Base-by-base conservation (phyloP, 1,139 yeast species). In the Pichia sp. region DNA sequence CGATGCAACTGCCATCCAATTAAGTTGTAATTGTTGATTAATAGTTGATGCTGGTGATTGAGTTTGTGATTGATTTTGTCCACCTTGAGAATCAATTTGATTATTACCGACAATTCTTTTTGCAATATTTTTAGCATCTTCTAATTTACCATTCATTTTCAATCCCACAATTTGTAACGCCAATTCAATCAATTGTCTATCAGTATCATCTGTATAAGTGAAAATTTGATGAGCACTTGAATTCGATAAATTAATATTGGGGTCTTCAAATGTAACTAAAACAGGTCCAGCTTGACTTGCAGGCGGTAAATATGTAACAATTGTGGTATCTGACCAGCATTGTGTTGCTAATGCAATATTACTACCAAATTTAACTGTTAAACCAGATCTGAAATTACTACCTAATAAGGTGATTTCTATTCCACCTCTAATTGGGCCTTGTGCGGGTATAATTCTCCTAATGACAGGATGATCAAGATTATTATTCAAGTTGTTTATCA, bases 391-490 rank as follows among this genome's bases (percentile, higher is more conserved):
- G 72, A 92, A 90, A 54, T 89, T 87, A 49, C 81, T 76, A 3
- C 98, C 98, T 41, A 92, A 71, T 43, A 92, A 70, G 0, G 97
- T 92, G 7, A 92, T 87, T 63, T 92, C 98, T 40, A 89, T 85
- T 42, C 98, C 98, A 54, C 98, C 98, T 58, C 96, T 78, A 26
- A 88, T 76, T 7, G 97, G 95, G 2, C 98, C 98, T 65, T 86
- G 95, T 0, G 95, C 84, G 0, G 98, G 98, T 50, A 92, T 89
- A 11, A 92, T 85, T 54, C 95, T 75, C 64, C 87, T 90, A 51
- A 88, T 83, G 0, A 76, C 68, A 2, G 92, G 90, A n/a, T 29
- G 11, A 44, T 39, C 45, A 9, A 25, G n/a, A n/a, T 10, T 29
- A 8, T 39, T 35, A 25, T 38, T 35, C 1, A 27, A 33, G 27